Percentiles rank a stretch among this genome's conserved stretches.
These are phyloP conservation scores for Carallia brachiata DNA, from an alignment of 345 rosid genomes.

Conservation along the genomic window DNA sequence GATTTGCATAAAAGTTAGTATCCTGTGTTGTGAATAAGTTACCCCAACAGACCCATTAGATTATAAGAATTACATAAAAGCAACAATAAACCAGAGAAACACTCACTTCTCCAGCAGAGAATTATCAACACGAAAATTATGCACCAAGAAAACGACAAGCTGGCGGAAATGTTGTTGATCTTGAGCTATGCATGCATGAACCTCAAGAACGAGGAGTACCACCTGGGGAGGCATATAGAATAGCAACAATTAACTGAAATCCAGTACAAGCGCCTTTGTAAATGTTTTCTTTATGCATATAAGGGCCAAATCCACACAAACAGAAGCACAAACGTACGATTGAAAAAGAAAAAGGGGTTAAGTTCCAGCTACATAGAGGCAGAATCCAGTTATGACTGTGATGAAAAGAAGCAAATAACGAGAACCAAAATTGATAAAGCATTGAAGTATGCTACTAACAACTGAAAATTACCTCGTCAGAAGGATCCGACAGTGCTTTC, in stretches of 20 bases:
- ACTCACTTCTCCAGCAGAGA: conserved; percentile 91
- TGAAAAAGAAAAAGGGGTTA: no score
- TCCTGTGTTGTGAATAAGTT: not conserved
- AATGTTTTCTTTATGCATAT: not conserved
- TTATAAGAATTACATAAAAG: not conserved
- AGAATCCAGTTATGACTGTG: no score
- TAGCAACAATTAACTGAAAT: not conserved
- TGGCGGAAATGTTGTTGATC: conserved; percentile 88
- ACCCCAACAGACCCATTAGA: conserved; percentile 12
- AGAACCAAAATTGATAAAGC: not conserved
- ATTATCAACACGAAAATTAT: conserved; percentile 81
- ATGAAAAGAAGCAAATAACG: not conserved
- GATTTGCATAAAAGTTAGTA: conserved; percentile 12
- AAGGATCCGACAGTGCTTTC: conserved; percentile 57
- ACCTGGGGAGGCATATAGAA: conserved; percentile 47
- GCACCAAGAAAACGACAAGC: conserved; percentile 85
- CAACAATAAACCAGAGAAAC: conserved; percentile 1
- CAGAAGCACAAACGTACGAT: no score
- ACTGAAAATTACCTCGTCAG: not conserved
- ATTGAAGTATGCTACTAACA: not conserved
- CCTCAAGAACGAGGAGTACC: conserved; percentile 92
- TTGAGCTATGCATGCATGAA: conserved; percentile 97
- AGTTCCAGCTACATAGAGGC: no score
- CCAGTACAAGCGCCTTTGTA: not conserved
- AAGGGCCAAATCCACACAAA: no score